Conservation (phyloP, 2,329 filamentous ascomycete species). For the Periconia sp. region DNA sequence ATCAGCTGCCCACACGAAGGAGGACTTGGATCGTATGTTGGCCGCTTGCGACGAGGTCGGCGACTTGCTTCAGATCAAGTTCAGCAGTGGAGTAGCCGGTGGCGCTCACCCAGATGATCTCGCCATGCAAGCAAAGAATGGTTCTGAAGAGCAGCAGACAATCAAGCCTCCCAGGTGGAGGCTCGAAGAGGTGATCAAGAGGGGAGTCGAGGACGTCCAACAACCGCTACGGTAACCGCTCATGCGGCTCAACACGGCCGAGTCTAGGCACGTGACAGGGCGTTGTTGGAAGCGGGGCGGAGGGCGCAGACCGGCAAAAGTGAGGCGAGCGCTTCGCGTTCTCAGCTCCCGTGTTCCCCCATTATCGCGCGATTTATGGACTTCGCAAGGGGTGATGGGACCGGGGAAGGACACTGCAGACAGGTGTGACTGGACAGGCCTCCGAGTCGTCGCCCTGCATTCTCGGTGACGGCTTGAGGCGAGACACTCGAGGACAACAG, state of each 20-base stretch:
- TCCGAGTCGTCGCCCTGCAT: slow-evolving; percentile 10
- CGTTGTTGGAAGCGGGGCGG: slow-evolving; percentile 8
- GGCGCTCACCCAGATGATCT: slow-evolving; percentile 80
- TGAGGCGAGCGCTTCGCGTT: slow-evolving; percentile 7
- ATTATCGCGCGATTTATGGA: slow-evolving; percentile 5
- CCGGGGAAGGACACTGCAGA: neutral
- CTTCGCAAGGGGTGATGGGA: neutral
- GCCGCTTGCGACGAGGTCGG: slow-evolving; percentile 91
- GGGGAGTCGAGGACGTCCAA: slow-evolving; percentile 78
- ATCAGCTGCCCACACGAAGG: slow-evolving; percentile 95
- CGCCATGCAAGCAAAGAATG: slow-evolving; percentile 66
- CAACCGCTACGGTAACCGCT: slow-evolving; percentile 70
- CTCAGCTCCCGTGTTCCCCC: slow-evolving; percentile 4
- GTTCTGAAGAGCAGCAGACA: slow-evolving; percentile 59
- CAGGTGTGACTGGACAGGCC: neutral
- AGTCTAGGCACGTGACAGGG: slow-evolving; percentile 18
- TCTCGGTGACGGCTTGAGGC: slow-evolving; percentile 4
- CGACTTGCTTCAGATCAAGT: slow-evolving; percentile 91
- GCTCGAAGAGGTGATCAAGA: slow-evolving; percentile 74
- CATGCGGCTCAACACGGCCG: neutral
- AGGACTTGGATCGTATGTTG: slow-evolving; percentile 90
- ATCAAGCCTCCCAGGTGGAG: slow-evolving; percentile 77
- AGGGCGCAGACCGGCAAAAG: slow-evolving; percentile 8
- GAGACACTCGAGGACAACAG: slow-evolving; percentile 4
- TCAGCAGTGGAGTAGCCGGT: slow-evolving; percentile 93